Conservation (phyloP, 1,284 basidiomycete species). For the Anthracocystis panici-leucophaei region DNA sequence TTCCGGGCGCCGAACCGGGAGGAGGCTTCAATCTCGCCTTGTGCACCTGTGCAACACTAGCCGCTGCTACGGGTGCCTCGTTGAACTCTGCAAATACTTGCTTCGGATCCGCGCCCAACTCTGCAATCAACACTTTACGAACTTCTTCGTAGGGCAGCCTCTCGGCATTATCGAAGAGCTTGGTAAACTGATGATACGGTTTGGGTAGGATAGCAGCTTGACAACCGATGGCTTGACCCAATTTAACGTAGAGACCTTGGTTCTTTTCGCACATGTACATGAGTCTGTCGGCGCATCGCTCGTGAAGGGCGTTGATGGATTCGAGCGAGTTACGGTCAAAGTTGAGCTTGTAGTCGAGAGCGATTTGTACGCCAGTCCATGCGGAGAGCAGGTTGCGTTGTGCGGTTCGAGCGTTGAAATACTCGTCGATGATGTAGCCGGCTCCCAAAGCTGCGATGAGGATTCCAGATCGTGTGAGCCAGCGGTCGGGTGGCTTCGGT, state of each 20-base stretch:
- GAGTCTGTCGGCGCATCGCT: conserved; percentile 56
- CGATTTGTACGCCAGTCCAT: conserved; percentile 54
- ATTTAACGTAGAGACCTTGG: conserved; percentile 61
- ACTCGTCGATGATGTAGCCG: conserved; percentile 45
- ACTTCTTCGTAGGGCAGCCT: conserved; percentile 47
- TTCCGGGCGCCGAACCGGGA: conserved; percentile 18
- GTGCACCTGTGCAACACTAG: conserved; percentile 64
- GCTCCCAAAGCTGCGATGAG: conserved; percentile 15
- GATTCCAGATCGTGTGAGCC: conserved; percentile 17
- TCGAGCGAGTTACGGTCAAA: conserved; percentile 53
- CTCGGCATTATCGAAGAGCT: conserved; percentile 64
- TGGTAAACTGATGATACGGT: conserved; percentile 59
- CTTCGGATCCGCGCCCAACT: conserved; percentile 52
- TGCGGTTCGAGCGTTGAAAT: conserved; percentile 43
- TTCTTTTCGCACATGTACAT: conserved; percentile 62
- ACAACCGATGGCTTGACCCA: conserved; percentile 61
- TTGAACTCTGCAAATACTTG: conserved; percentile 56
- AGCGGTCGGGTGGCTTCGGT: conserved; percentile 8
- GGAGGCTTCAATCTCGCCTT: conserved; percentile 44
- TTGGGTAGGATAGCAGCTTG: conserved; percentile 62
- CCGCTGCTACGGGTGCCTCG: conserved; percentile 56
- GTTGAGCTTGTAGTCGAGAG: conserved; percentile 65
- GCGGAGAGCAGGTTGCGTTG: conserved; percentile 58
- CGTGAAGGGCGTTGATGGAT: conserved; percentile 59
- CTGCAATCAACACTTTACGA: conserved; percentile 50